Conservation (phyloP, 352 stramenopile genomes). For the Pythium volutum region DNA sequence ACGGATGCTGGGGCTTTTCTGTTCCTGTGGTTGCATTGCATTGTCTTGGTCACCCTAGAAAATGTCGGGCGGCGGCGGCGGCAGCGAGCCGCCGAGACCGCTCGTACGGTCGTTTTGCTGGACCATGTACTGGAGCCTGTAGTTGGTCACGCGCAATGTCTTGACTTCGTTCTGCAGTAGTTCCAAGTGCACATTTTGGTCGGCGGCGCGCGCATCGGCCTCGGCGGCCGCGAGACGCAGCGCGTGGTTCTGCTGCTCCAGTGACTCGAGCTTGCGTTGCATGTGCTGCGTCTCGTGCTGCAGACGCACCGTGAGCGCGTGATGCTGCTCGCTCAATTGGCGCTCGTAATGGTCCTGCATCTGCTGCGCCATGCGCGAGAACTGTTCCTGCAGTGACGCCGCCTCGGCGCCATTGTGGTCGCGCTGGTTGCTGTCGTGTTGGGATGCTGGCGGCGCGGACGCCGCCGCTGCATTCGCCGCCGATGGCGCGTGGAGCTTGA, state of each 20-base stretch:
- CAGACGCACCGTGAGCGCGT: conserved; percentile 35
- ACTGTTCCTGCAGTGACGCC: conserved; percentile 18
- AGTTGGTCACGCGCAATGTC: conserved; percentile 64
- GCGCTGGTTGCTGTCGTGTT: conserved; percentile 15
- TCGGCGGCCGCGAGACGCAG: conserved; percentile 42
- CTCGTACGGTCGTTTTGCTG: conserved; percentile 57
- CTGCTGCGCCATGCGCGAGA: conserved; percentile 24
- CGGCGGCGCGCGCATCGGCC: conserved; percentile 39
- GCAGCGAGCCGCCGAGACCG: conserved; percentile 30
- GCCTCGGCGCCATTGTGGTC: background rate
- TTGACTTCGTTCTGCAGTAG: conserved; percentile 68
- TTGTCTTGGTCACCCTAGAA: too few species aligned
- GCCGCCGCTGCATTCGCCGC: background rate
- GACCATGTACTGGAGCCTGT: conserved; percentile 66
- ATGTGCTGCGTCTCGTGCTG: conserved; percentile 51
- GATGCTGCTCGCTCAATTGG: conserved; percentile 42
- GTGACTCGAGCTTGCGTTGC: conserved; percentile 38
- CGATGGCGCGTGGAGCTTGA: conserved; percentile 40
- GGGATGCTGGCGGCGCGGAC: background rate
- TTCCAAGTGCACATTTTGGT: conserved; percentile 67
- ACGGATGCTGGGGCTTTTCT: background rate
- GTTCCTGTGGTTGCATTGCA: background rate
- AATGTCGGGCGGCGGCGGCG: conserved; percentile 63
- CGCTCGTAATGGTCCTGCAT: conserved; percentile 52
- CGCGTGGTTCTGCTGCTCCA: conserved; percentile 55